Evolutionary conservation across 2,329 filamentous ascomycete genomes (phyloP).

Genomic region (Gaeumannomyces tritici): DNA sequence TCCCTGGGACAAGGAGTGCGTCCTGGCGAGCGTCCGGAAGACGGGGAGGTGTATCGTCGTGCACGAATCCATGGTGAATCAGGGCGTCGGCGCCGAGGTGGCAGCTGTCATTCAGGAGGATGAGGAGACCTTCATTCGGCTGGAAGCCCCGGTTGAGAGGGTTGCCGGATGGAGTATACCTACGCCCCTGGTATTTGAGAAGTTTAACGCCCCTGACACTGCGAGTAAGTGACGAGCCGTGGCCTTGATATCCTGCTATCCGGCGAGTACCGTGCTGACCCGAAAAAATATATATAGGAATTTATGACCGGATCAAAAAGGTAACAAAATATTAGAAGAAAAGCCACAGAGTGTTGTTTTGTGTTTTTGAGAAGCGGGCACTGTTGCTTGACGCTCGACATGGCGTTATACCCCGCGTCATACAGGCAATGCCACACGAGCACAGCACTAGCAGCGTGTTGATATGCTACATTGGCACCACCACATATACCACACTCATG

Average conservation of each 20-base stretch:
- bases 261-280: not conserved
- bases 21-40: slow-evolving; percentile 76
- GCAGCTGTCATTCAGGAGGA: slow-evolving; percentile 82
- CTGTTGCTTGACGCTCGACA: not conserved
- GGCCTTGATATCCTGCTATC: not conserved
- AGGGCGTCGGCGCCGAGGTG: slow-evolving; percentile 80
- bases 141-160: slow-evolving; percentile 78
- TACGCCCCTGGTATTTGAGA: slow-evolving; percentile 69
- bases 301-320: slow-evolving; percentile 63
- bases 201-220: slow-evolving; percentile 75
- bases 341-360: not conserved
- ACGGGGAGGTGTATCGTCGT: slow-evolving; percentile 82
- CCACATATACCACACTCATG: too few species aligned
- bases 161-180: slow-evolving; percentile 89
- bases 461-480: too few species aligned
- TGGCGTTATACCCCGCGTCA: not conserved
- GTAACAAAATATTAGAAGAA: slow-evolving; percentile 48
- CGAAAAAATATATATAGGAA: slow-evolving; percentile 37
- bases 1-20: slow-evolving; percentile 78
- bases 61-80: slow-evolving; percentile 87
- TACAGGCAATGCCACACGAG: not conserved
- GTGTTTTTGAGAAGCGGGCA: not conserved
- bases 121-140: slow-evolving; percentile 60
- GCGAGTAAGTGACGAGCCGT: slow-evolving; percentile 53
- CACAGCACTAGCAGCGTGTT: not conserved